Percentiles rank a stretch among this genome's conserved stretches.
These are phyloP conservation scores for Geotrichum carabidarum DNA, from an alignment of 1,139 yeast species.

Conservation along the genomic window DNA sequence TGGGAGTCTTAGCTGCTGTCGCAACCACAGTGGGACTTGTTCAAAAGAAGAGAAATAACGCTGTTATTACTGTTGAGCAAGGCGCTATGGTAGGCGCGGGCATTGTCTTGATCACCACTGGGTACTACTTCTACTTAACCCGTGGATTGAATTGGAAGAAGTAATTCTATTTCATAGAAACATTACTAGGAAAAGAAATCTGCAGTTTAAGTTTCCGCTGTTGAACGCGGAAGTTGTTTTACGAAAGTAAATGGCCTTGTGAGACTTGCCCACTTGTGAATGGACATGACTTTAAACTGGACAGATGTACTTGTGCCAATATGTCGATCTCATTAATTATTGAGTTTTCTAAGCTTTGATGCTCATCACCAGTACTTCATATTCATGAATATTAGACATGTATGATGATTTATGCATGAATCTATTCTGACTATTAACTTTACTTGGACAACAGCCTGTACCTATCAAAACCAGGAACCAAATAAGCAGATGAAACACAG, in stretches of 20 bases:
- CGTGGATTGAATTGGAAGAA: not conserved
- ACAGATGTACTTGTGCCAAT: no score
- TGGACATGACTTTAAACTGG: no score
- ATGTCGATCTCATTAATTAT: no score
- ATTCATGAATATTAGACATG: no score
- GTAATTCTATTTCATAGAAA: not conserved
- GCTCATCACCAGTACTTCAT: no score
- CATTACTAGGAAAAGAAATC: not conserved
- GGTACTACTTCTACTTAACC: not conserved
- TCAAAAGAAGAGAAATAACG: slow-evolving; percentile 5
- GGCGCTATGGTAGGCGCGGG: slow-evolving; percentile 7
- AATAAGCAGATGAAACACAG: no score
- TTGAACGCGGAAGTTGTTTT: not conserved
- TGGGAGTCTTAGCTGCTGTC: slow-evolving; percentile 8
- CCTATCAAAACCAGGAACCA: no score
- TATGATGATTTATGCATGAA: no score
- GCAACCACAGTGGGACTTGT: slow-evolving; percentile 10
- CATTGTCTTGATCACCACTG: slow-evolving; percentile 6
- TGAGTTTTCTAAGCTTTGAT: no score
- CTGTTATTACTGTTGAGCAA: not conserved
- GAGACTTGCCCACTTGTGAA: no score
- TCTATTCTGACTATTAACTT: no score
- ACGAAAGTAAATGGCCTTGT: not conserved
- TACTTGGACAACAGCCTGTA: no score
- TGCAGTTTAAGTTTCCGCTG: not conserved